phyloP scores from a whole-genome alignment of 2,329 filamentous ascomycete genomes.

The Scedosporium apiospermum region DNA sequence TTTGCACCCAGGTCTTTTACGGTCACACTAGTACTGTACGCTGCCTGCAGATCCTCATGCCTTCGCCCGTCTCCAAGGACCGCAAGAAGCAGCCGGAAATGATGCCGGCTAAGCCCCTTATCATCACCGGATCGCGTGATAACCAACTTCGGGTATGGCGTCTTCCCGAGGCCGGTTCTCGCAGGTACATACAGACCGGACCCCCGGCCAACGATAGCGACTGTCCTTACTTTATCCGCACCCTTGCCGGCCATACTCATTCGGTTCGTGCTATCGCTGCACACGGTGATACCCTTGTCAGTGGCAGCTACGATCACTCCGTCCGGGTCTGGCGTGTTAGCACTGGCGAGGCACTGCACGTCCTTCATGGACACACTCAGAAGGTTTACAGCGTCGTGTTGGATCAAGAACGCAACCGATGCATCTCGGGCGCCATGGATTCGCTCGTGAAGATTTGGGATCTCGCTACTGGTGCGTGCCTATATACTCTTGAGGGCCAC shows the following conservation, averaged over 20 bases:
- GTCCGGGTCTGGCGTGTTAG: conserved; percentile 97
- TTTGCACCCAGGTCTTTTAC: conserved; percentile 92
- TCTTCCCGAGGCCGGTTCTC: conserved; percentile 70
- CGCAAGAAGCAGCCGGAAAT: conserved; percentile 67
- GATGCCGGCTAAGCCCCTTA: conserved; percentile 89
- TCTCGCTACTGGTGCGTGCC: conserved; percentile 70
- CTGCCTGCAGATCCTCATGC: conserved; percentile 89
- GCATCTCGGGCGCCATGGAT: conserved; percentile 98
- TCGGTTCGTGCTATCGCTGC: conserved; percentile 95
- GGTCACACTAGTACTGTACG: conserved; percentile 96
- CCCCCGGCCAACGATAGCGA: conserved; percentile 65
- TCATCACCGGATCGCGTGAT: conserved; percentile 94
- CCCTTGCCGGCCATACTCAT: conserved; percentile 76
- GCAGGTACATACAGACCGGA: conserved; percentile 68
- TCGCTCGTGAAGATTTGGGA: conserved; percentile 98
- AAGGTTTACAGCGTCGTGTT: conserved; percentile 98
- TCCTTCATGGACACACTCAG: conserved; percentile 75
- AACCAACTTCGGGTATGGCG: conserved; percentile 93
- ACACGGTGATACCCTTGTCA: conserved; percentile 90
- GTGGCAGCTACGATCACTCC: conserved; percentile 90
- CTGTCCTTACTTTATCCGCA: conserved; percentile 90
- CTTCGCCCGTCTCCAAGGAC: conserved; percentile 64
- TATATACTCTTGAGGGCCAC: conserved; percentile 89
- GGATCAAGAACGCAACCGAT: conserved; percentile 83
- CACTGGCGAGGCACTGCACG: conserved; percentile 78